These are phyloP conservation scores for Pseudohalonectria lignicola DNA, from an alignment of 2,329 filamentous ascomycete genomes.

Conservation along the genomic window DNA sequence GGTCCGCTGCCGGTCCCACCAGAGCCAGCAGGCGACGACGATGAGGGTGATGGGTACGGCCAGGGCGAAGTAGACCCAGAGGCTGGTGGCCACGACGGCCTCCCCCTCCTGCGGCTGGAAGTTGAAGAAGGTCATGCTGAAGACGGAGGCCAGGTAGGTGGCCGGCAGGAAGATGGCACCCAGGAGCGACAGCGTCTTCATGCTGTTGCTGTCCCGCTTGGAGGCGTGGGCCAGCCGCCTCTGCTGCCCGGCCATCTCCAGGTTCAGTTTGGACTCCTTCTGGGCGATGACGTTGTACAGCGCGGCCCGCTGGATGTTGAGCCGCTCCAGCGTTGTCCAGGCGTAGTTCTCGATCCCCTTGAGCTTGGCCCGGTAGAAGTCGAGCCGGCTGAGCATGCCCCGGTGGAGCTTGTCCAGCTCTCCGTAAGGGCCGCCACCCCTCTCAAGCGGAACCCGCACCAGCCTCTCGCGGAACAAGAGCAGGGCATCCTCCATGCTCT, in stretches of 20 bases:
- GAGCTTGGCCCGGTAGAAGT: constrained; percentile 51
- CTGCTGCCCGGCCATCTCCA: constrained; percentile 51
- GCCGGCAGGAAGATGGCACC: constrained; percentile 53
- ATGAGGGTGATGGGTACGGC: constrained; percentile 44
- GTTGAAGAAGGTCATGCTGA: constrained; percentile 58
- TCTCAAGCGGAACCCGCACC: neutral
- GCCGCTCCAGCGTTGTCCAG: constrained; percentile 46
- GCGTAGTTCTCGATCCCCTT: constrained; percentile 53
- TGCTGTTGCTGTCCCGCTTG: constrained; percentile 51
- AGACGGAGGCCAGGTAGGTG: constrained; percentile 51
- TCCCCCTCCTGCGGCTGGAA: constrained; percentile 35
- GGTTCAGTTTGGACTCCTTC: constrained; percentile 51
- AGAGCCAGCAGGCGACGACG: constrained; percentile 45
- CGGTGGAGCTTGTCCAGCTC: constrained; percentile 34
- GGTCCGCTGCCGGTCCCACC: constrained; percentile 40
- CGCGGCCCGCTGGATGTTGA: constrained; percentile 50
- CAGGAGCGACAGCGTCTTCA: constrained; percentile 55
- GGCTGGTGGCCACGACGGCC: constrained; percentile 33
- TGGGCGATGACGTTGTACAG: constrained; percentile 57
- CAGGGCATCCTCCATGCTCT: constrained; percentile 9
- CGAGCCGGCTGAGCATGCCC: constrained; percentile 40
- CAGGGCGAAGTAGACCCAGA: constrained; percentile 55
- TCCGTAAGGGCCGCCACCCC: constrained; percentile 13
- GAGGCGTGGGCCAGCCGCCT: constrained; percentile 46
- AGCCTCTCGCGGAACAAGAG: constrained; percentile 6